Conservation (phyloP, 2,329 filamentous ascomycete genomes). For the Aspergillus latus region DNA sequence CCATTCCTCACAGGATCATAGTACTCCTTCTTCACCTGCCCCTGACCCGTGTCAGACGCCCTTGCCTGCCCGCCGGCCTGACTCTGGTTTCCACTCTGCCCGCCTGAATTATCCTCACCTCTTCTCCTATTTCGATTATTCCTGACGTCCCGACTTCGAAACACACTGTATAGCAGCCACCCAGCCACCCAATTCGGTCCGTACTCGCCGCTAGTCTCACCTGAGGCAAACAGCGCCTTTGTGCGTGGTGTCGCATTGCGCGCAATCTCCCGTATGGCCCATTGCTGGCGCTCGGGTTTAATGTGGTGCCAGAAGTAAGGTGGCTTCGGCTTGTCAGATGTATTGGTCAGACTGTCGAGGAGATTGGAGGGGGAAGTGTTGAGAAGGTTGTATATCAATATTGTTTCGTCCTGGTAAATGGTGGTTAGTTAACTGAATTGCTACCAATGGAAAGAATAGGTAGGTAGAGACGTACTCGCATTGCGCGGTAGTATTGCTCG, state of each 20-base stretch:
- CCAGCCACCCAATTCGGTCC: constrained; percentile 49
- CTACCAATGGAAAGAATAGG: background rate
- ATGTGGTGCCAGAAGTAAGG: constrained; percentile 51
- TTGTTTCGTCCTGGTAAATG: constrained; percentile 43
- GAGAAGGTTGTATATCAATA: constrained; percentile 43
- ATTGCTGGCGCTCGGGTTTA: constrained; percentile 43
- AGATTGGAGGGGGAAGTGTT: constrained; percentile 43
- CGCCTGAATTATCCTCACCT: constrained; percentile 26
- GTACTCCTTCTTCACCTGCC: constrained; percentile 33
- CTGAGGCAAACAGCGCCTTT: constrained; percentile 41
- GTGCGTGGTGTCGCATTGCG: constrained; percentile 41
- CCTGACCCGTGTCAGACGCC: constrained; percentile 21
- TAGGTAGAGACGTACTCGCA: constrained; percentile 39
- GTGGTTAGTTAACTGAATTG: background rate
- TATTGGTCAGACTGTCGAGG: constrained; percentile 38
- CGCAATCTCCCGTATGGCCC: constrained; percentile 45
- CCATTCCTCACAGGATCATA: constrained; percentile 46
- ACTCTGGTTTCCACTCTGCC: background rate
- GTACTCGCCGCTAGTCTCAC: constrained; percentile 44
- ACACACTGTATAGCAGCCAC: constrained; percentile 50
- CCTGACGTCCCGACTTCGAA: constrained; percentile 47
- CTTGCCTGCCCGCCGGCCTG: background rate
- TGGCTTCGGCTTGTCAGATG: constrained; percentile 29
- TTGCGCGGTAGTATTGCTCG: constrained; percentile 46
- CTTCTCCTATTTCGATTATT: constrained; percentile 48